Percentiles rank a stretch among this genome's conserved stretches.
Evolutionary conservation across 2,329 filamentous ascomycete species (phyloP).

Genomic region (Arthroderma sp.): DNA sequence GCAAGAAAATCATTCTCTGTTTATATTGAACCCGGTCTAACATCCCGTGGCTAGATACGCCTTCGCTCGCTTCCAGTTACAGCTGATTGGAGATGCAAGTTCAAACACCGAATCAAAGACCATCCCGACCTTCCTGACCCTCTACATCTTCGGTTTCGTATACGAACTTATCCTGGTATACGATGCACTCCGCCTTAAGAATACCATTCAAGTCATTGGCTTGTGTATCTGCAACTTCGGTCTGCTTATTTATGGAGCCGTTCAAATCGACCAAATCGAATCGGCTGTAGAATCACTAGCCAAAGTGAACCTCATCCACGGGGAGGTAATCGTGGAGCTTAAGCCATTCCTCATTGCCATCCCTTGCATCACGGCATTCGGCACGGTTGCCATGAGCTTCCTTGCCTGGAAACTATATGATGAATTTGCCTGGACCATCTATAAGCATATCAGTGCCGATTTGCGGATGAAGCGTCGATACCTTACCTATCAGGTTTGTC

Average conservation of each 20-base stretch:
- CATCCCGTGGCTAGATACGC: slow-evolving; percentile 55
- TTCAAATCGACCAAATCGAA: slow-evolving; percentile 83
- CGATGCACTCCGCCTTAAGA: slow-evolving; percentile 87
- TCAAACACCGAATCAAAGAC: slow-evolving; percentile 41
- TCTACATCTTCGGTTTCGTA: slow-evolving; percentile 95
- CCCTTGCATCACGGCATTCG: slow-evolving; percentile 67
- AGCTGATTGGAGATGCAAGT: slow-evolving; percentile 35
- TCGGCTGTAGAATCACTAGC: slow-evolving; percentile 53
- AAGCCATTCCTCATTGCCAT: slow-evolving; percentile 72
- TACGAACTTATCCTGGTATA: slow-evolving; percentile 84
- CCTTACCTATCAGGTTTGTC: slow-evolving; percentile 81
- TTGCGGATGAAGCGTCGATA: slow-evolving; percentile 94
- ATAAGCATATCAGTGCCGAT: slow-evolving; percentile 97
- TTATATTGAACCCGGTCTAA: slow-evolving; percentile 6
- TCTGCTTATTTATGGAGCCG: slow-evolving; percentile 80
- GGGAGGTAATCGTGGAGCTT: slow-evolving; percentile 55
- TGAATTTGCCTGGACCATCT: slow-evolving; percentile 98
- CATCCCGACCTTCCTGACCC: slow-evolving; percentile 86
- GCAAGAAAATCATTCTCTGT: not conserved
- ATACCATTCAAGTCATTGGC: slow-evolving; percentile 96
- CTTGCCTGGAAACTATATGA: slow-evolving; percentile 93
- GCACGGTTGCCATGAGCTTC: slow-evolving; percentile 60
- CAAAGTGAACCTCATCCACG: slow-evolving; percentile 34
- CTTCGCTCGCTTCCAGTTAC: slow-evolving; percentile 69
- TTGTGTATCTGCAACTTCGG: slow-evolving; percentile 86